Base-by-base conservation (phyloP, 2,329 filamentous ascomycete species). In the Cordyceps cicadae region DNA sequence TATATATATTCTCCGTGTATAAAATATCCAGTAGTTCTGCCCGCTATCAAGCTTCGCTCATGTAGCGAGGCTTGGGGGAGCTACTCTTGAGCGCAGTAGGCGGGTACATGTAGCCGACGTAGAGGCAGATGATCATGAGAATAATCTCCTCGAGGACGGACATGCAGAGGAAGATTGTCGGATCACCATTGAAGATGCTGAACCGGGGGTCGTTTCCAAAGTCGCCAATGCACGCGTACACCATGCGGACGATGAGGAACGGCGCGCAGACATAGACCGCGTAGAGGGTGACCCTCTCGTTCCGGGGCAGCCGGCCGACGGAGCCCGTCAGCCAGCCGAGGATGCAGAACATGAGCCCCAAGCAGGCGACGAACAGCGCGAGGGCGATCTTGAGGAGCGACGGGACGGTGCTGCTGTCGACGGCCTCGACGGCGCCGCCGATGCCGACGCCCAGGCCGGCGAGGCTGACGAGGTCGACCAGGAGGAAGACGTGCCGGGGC, bases 111-210 rank as follows among this genome's bases (percentile, higher is more conserved):
- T 58, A 59, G 51, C 60, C 60, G 21, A 62, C 58, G 39, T 52
- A 59, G 59, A 64, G 62, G 51, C 58, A 63, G 29, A 64, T 59
- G n/a, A 57, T 21, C 48, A 62, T 60, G 39, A 61, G 41, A 21
- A 64, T 21, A 52, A 64, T 64, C 50, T 64, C 63, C 59, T 59
- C 49, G 15, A 64, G 59, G 3, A 64, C 54, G 9, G 54, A 61
- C 63, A 64, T 64, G 59, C 62, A 62, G 11, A 63, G 63, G 34
- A 62, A 63, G 15, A 64, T 54, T n/a, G 63, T 63, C 11, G 59
- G 45, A 45, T 62, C 59, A 34, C 63, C 63, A n/a, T 63, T 32
- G 8, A 64, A 56, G 21, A 63, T 52, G 59, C 56, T 62, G 62
- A 62, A 64, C 43, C 54, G 49, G n/a, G 41, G 24, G 15, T 62